Conservation (phyloP, 169 alveolate species). For the Plasmodium relictum region DNA sequence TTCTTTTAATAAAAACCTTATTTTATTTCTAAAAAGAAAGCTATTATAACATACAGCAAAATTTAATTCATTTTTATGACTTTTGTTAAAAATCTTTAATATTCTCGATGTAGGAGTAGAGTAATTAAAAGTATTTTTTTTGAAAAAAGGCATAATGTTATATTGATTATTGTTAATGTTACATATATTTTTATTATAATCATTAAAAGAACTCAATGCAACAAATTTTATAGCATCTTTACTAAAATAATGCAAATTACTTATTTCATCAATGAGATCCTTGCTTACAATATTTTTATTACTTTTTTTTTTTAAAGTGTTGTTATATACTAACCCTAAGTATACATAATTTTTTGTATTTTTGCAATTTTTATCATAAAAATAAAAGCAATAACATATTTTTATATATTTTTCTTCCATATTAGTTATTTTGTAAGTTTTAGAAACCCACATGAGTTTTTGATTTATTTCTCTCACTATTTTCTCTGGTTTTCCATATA, state of each 20-base stretch:
- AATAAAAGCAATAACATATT: slow-evolving; percentile 68
- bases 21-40: slow-evolving; percentile 19
- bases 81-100: slow-evolving; percentile 25
- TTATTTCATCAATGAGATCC: slow-evolving; percentile 3
- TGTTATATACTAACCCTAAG: slow-evolving; percentile 47
- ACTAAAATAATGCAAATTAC: slow-evolving; percentile 22
- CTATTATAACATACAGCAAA: slow-evolving; percentile 50
- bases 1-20: slow-evolving; percentile 18
- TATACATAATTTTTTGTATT: slow-evolving; percentile 28
- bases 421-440: slow-evolving; percentile 45
- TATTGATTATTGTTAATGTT: background rate
- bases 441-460: slow-evolving; percentile 50
- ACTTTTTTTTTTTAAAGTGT: slow-evolving; percentile 7
- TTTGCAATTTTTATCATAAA: slow-evolving; percentile 32
- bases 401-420: slow-evolving; percentile 26
- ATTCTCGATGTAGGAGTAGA: background rate
- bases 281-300: background rate
- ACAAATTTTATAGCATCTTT: slow-evolving; percentile 57
- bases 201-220: slow-evolving; percentile 38
- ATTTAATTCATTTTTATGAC: slow-evolving; percentile 43
- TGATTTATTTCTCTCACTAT: slow-evolving; percentile 45
- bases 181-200: slow-evolving; percentile 37
- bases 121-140: slow-evolving; percentile 12
- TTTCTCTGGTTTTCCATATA: slow-evolving; percentile 60
- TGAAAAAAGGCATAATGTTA: slow-evolving; percentile 16